Base-by-base conservation (phyloP, 2,329 filamentous ascomycete genomes). In the Beauveria brongniartii region DNA sequence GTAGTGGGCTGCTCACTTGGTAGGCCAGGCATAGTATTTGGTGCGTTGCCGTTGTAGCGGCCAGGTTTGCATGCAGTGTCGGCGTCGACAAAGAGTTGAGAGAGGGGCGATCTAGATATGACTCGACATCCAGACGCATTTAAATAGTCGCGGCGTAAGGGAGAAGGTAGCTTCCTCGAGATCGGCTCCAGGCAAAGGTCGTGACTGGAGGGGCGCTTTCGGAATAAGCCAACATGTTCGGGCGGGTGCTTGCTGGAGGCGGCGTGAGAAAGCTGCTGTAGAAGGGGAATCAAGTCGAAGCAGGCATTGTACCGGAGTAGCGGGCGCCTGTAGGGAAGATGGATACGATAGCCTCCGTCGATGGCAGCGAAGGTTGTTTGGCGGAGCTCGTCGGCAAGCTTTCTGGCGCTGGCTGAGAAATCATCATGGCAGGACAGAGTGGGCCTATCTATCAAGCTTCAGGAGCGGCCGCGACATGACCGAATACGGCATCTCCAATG, bases 1-100 rank as follows among this genome's bases (percentile, higher is more conserved):
- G 41, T 47, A 40, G 50, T 46, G 43, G 63, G 43, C n/a, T 50
- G 70, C 79, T 71, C 74, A 84, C 81, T 76, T 70, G 82, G 82
- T 70, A 84, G 75, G 64, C 81, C 78, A 69, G 82, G 82, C 82
- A 84, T 83, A 80, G 74, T 50, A 54, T 8, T 37, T 3, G 37
- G n/a, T 37, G 28, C 10, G 26, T 52, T 16, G 40, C 24, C 24
- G 41, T 40, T 3, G 22, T 28, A 24, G 41, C 48, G 40, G 28
- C 4, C 37, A 59, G 34, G 47, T 12, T 26, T 51, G 14, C 5
- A 22, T n/a, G 34, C 9, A 44, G 53, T 54, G 34, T 41, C 24
- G 40, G 16, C 24, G 18, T 37, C 34, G 24, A 8, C 3, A 44
- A 16, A 43, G 18, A 18, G 8, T 18, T 18, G 14, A 10, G 10